Base-by-base conservation (phyloP, 163 green algal genomes). In the Chloromonas sp. region DNA sequence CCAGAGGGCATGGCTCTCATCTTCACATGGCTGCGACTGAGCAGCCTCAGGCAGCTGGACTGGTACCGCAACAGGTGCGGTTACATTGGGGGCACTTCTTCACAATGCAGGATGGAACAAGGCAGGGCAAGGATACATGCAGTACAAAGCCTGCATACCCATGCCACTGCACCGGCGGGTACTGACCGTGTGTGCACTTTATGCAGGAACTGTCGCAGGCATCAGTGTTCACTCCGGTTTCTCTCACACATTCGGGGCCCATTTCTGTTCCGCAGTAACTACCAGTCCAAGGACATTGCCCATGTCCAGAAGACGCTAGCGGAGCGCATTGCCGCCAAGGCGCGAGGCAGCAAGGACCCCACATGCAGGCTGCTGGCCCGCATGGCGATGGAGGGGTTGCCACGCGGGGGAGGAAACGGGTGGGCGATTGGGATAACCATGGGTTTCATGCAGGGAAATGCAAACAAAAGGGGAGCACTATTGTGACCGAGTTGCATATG, bases 231-330 rank as follows among this genome's bases (percentile, higher is more conserved):
- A 36, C 36, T 36, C 36, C 36, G 36, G 36, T 36, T 36, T 36
- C 36, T 36, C 36, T 36, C 36, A 36, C 36, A 36, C 36, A 36
- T 80, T 80, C 74, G 2, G 74, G 5, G 5, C 15, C 74, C 74
- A 8, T 80, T 80, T 11, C 15, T 14, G 14, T 58, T 80, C 74
- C 58, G 79, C 83, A 87, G 88, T 81, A 94, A 93, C 87, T 97
- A 98, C 92, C 96, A 98, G 89, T 87, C 83, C 87, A 98, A 98
- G 92, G 96, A 98, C 93, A 96, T 98, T 81, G 94, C 94, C 0
- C 90, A 95, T 86, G 91, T 96, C 78, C 95, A 98, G 88, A 96
- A 98, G 88, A 71, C 86, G 61, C 78, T 94, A 59, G 93, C 92
- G 0, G 85, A 96, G 89, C 82, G 89, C 60, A 95, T 98, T 82